Conservation (phyloP, 164 flowering plant genomes). For the Warburgia ugandensis region DNA sequence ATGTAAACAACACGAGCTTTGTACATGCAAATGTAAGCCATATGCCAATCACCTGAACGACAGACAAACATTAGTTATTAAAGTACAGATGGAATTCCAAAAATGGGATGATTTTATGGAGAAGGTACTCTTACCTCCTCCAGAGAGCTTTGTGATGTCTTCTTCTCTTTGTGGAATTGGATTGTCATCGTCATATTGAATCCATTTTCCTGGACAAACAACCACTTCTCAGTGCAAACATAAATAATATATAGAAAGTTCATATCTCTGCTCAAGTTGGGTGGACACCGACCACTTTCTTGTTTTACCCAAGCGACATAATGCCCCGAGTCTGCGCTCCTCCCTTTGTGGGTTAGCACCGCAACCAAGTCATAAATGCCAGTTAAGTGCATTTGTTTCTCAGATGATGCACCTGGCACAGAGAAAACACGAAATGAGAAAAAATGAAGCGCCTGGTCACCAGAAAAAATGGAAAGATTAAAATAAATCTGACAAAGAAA, state of each 20-base stretch:
- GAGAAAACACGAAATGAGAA: background rate
- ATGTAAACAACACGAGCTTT: constrained; percentile 54
- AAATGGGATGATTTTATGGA: background rate
- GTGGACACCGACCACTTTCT: constrained; percentile 68
- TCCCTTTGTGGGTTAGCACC: constrained; percentile 91
- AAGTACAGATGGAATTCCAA: too few relatives aligned
- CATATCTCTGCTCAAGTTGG: background rate
- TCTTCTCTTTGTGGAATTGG: constrained; percentile 79
- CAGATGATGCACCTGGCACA: constrained; percentile 34
- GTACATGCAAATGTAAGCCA: constrained; percentile 98
- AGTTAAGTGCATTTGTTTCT: constrained; percentile 48
- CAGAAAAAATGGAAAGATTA: too few relatives aligned
- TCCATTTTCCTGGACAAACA: constrained; percentile 69
- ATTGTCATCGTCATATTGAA: constrained; percentile 78
- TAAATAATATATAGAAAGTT: background rate
- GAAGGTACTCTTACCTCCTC: constrained; percentile 62
- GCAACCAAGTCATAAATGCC: constrained; percentile 95
- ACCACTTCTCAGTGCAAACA: background rate
- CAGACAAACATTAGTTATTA: background rate
- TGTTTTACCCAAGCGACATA: constrained; percentile 99
- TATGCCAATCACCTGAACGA: constrained; percentile 97
- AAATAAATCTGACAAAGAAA: too few relatives aligned
- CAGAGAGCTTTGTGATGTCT: constrained; percentile 84
- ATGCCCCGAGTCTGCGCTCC: constrained; percentile 98
- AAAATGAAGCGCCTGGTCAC: too few relatives aligned